A percentile compares a stretch with the other conserved stretches of the same genome.
phyloP scores from a whole-genome alignment of 2,329 filamentous ascomycete species.

The Penicillium crustosum region DNA sequence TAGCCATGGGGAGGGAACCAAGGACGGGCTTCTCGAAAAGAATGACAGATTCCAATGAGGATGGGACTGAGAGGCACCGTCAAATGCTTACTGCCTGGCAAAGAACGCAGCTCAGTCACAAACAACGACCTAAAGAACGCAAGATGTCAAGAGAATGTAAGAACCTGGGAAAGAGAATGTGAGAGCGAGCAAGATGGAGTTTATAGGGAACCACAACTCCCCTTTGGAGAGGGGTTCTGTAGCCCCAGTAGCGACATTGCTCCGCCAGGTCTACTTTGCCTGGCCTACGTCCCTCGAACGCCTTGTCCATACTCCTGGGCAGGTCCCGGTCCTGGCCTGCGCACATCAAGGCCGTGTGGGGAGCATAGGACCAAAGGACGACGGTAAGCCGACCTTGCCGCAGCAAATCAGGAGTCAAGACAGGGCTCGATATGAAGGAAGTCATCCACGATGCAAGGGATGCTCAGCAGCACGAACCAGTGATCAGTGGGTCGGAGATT shows the following conservation, averaged over 20 bases:
- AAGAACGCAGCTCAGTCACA: slow-evolving; percentile 40
- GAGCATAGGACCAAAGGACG: slow-evolving; percentile 31
- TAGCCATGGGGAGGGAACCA: slow-evolving; percentile 39
- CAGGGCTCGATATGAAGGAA: slow-evolving; percentile 35
- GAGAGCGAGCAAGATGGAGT: slow-evolving; percentile 44
- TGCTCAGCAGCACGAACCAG: slow-evolving; percentile 36
- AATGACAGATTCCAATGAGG: slow-evolving; percentile 44
- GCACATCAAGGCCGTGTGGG: slow-evolving; percentile 33
- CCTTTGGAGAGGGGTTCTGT: slow-evolving; percentile 31
- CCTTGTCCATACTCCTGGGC: slow-evolving; percentile 36
- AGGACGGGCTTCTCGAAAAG: slow-evolving; percentile 38
- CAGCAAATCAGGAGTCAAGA: slow-evolving; percentile 41
- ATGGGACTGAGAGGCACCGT: slow-evolving; percentile 32
- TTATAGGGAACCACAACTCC: slow-evolving; percentile 40
- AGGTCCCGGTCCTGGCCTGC: slow-evolving; percentile 31
- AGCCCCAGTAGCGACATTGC: slow-evolving; percentile 37
- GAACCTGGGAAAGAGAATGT: slow-evolving; percentile 46
- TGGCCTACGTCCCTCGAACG: slow-evolving; percentile 37
- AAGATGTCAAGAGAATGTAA: slow-evolving; percentile 45
- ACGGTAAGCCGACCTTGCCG: slow-evolving; percentile 34
- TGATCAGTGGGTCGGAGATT: slow-evolving; percentile 39
- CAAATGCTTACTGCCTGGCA: slow-evolving; percentile 41
- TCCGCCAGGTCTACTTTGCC: slow-evolving; percentile 37
- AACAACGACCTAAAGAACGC: slow-evolving; percentile 39
- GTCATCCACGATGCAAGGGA: slow-evolving; percentile 38